These are phyloP conservation scores for Eragrostis curvula DNA, from an alignment of 176 grass and related monocot genomes.

Conservation along the genomic window DNA sequence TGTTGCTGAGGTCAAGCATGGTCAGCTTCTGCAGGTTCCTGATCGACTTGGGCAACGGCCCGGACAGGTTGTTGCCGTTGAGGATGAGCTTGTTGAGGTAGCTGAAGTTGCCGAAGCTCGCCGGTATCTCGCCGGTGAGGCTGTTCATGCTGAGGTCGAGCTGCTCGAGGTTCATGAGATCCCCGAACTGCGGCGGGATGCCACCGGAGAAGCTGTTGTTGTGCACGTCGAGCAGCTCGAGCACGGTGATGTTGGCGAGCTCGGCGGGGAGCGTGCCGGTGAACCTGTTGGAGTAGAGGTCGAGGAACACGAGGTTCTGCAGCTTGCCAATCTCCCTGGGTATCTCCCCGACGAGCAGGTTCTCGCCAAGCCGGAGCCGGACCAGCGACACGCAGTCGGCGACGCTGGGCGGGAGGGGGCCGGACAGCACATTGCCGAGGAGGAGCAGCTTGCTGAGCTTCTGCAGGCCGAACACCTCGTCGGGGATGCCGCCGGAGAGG, in stretches of 20 bases:
- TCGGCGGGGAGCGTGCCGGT: constrained; percentile 58
- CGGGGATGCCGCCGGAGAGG: constrained; percentile 65
- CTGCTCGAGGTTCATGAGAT: constrained; percentile 91
- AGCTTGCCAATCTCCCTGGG: constrained; percentile 79
- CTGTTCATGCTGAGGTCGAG: constrained; percentile 87
- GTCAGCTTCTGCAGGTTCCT: constrained; percentile 86
- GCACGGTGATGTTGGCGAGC: constrained; percentile 84
- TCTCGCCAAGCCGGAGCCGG: constrained; percentile 85
- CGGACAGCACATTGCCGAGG: constrained; percentile 73
- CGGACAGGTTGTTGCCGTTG: constrained; percentile 63
- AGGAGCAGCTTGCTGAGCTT: constrained; percentile 96
- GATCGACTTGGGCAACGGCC: constrained; percentile 65
- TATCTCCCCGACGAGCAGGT: constrained; percentile 72
- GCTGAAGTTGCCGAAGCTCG: constrained; percentile 90
- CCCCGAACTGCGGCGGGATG: constrained; percentile 68
- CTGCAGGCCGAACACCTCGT: constrained; percentile 77
- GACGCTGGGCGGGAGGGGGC: constrained; percentile 59
- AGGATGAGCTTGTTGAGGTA: constrained; percentile 95
- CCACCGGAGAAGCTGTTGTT: constrained; percentile 68
- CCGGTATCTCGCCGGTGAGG: constrained; percentile 67
- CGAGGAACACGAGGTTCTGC: constrained; percentile 89
- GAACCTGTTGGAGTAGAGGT: constrained; percentile 83
- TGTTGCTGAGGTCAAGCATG: constrained; percentile 77
- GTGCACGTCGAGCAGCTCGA: constrained; percentile 91
- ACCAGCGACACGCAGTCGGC: constrained; percentile 79